Conservation (phyloP, 257 asterid species). For the Rhazya stricta region DNA sequence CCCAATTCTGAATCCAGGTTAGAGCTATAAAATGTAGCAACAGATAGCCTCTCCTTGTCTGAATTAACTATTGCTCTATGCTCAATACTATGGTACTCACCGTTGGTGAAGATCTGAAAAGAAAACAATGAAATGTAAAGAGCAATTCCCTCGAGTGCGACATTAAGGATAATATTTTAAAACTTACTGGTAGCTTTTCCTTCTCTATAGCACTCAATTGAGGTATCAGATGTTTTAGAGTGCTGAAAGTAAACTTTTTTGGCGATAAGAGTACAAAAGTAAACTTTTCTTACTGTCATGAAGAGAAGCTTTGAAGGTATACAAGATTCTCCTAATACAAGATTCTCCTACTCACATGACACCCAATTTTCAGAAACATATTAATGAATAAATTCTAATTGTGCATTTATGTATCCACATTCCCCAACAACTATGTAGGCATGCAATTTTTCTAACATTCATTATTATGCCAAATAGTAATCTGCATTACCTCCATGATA, state of each 20-base stretch:
- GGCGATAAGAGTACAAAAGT: no score
- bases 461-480: neutral
- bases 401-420: no score
- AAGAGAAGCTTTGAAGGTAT: neutral
- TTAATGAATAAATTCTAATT: no score
- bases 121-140: neutral
- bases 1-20: constrained; percentile 40
- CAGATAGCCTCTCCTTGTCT: constrained; percentile 40
- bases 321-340: no score
- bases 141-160: neutral
- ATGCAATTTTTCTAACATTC: neutral
- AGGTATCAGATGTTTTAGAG: neutral
- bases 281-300: neutral
- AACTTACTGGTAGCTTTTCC: neutral
- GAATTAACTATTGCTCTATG: constrained; percentile 51
- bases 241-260: no score
- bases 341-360: no score
- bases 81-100: constrained; percentile 46
- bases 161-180: neutral
- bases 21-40: constrained; percentile 49
- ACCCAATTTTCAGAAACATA: no score
- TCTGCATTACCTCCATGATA: constrained; percentile 40
- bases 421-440: neutral
- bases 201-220: neutral
- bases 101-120: constrained; percentile 50